phyloP scores from a whole-genome alignment of 1,284 basidiomycete species.

The Naganishia albida region DNA sequence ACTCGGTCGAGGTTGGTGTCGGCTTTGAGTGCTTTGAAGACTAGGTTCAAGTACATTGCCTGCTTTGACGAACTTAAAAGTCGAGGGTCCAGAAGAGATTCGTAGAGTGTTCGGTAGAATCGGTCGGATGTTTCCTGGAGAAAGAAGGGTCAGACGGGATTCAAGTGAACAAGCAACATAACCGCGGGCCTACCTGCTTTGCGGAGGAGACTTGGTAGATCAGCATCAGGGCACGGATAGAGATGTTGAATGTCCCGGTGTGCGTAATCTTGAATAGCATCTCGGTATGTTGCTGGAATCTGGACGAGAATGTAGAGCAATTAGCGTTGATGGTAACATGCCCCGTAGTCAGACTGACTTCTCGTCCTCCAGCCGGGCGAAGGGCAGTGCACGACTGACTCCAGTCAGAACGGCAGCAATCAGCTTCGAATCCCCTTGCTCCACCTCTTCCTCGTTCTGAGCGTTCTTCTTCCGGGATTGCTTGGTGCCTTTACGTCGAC shows the following conservation, averaged over 20 bases:
- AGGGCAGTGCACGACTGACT: conserved; percentile 92
- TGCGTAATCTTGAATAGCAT: conserved; percentile 95
- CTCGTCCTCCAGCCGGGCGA: conserved; percentile 69
- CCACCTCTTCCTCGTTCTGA: conserved; percentile 62
- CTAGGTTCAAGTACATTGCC: conserved; percentile 93
- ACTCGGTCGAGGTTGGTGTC: conserved; percentile 67
- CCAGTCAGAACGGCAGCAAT: conserved; percentile 91
- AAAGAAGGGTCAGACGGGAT: conserved; percentile 44
- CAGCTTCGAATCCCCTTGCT: conserved; percentile 78
- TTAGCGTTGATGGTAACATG: conserved; percentile 32
- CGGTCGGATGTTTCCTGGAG: conserved; percentile 66
- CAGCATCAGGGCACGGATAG: conserved; percentile 89
- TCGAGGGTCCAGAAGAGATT: conserved; percentile 80
- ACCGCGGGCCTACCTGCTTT: conserved; percentile 48
- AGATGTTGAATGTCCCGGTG: conserved; percentile 86
- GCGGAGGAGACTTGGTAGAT: conserved; percentile 73
- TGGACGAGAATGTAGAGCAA: conserved; percentile 45
- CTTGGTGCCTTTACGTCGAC: conserved; percentile 47
- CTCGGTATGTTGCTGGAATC: conserved; percentile 84
- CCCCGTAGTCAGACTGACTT: conserved; percentile 57
- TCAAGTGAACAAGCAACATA: conserved; percentile 43
- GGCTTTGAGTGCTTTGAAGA: conserved; percentile 88
- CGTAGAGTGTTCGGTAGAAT: conserved; percentile 89
- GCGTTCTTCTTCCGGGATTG: conserved; percentile 47
- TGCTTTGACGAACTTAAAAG: conserved; percentile 86